Evolutionary conservation across 169 alveolate genomes (phyloP), one percentile per base, ranked within the genome.

Genomic region (Babesia gibsoni): DNA sequence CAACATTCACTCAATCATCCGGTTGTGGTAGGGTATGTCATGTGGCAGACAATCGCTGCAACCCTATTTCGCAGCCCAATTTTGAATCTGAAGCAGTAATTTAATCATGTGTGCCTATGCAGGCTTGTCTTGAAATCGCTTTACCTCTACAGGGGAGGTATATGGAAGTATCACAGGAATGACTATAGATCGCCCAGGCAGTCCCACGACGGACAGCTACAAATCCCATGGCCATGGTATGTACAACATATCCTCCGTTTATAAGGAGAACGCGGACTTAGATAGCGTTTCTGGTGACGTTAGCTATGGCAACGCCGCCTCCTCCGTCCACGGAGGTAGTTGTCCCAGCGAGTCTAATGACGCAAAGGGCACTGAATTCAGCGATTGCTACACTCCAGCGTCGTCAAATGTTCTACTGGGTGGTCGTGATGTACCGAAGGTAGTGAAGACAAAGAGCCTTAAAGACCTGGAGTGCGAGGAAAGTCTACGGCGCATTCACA

Each of bases 391-490:
- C 52, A 48, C 42, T 27, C 67, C 48, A 7, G 32, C 36, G 5
- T 16, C 59, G 5, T 36, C 46, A 1, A 14, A 42, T 2, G 36
- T 14, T 33, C 5, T 77, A 7, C 16, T 16, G 1, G 22, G 18
- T 20, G 25, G 25, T 2, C 43, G 58, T 10, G 72, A 61, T 2
- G 3, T 35, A 3, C 32, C 52, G 27, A 61, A 61, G 58, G 33
- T 48, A 0, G 6, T 41, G 20, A 74, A 67, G 48, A 43, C 35
- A 12, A 74, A 74, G 33, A 48, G 67, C 23, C 43, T 37, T 7
- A 41, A 49, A 20, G 81, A 77, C 33, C 57, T 77, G 29, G 82
- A 77, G 33, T 63, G 63, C 49, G 88, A 79, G 43, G 88, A 79
- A 52, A 27, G 46, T 49, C 67, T 79, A 2, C 22, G 83, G 18